Percentiles rank a stretch among this genome's conserved stretches.
These are phyloP conservation scores for Baffinella frigidus DNA, from an alignment of 208 protist species.

Conservation along the genomic window DNA sequence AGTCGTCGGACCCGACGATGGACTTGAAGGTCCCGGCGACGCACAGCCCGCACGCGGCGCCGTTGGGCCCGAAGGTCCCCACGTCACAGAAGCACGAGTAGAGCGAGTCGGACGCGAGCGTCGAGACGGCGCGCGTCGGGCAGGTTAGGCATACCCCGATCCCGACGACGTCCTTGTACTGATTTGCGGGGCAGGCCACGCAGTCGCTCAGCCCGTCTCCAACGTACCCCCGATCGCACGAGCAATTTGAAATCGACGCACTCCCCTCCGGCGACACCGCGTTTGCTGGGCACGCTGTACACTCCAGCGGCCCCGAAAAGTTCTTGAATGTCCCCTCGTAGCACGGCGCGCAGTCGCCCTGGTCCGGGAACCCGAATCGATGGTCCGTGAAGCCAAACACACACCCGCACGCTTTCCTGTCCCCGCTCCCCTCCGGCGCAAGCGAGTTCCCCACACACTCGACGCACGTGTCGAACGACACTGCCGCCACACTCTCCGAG, in stretches of 20 bases:
- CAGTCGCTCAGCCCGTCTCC: background rate
- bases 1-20: background rate
- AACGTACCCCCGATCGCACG: background rate
- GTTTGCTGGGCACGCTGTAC: background rate
- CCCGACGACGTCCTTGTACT: background rate
- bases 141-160: background rate
- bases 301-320: background rate
- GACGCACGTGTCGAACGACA: too few relatives aligned
- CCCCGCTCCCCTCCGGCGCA: background rate
- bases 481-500: too few relatives aligned
- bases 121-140: background rate
- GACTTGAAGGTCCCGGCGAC: background rate
- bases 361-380: background rate
- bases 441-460: background rate
- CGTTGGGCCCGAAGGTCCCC: background rate
- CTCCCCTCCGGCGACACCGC: background rate
- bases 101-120: background rate
- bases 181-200: background rate
- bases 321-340: background rate
- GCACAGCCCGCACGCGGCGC: background rate
- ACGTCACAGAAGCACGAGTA: background rate
- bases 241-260: background rate
- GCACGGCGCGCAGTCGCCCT: background rate
- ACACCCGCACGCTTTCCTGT: background rate
- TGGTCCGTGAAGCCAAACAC: background rate